phyloP scores from a whole-genome alignment of 2,329 filamentous ascomycete genomes.

The Aspergillus sojae region DNA sequence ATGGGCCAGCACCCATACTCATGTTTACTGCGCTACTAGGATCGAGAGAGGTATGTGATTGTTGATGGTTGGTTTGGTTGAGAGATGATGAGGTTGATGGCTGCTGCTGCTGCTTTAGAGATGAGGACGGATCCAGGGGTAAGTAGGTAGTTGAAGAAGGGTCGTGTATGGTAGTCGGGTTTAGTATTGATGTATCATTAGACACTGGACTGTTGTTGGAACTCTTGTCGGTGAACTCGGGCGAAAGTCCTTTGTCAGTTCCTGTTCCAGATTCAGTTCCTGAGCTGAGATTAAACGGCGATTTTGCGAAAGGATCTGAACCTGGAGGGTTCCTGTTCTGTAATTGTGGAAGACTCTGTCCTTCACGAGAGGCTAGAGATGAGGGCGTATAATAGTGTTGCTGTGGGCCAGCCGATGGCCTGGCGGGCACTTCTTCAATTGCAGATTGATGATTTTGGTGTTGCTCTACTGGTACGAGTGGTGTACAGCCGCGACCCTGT shows the following conservation, averaged over 20 bases:
- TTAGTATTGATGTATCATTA: conserved; percentile 12
- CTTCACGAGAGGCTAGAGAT: conserved; percentile 32
- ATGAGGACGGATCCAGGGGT: conserved; percentile 13
- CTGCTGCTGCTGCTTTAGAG: conserved; percentile 13
- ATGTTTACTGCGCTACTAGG: neutral
- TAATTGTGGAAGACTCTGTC: conserved; percentile 14
- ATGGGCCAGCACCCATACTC: neutral
- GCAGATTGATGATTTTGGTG: neutral
- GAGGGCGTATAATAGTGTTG: conserved; percentile 8
- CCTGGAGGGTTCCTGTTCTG: neutral
- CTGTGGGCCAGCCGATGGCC: conserved; percentile 7
- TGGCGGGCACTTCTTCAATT: neutral
- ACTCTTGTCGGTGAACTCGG: conserved; percentile 30
- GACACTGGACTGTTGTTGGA: conserved; percentile 9
- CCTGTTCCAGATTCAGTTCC: conserved; percentile 4
- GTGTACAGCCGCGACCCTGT: neutral
- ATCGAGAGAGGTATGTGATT: conserved; percentile 1
- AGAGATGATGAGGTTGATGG: neutral
- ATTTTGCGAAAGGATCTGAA: conserved; percentile 12
- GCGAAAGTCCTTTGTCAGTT: conserved; percentile 36
- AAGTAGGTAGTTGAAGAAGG: conserved; percentile 1
- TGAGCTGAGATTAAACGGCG: conserved; percentile 9
- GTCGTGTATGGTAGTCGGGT: neutral
- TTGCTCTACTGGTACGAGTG: neutral
- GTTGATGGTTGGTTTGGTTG: neutral